A percentile compares a stretch with the other conserved stretches of the same genome.
phyloP scores from a whole-genome alignment of 164 flowering plant genomes.

The Aristolochia fimbriata region DNA sequence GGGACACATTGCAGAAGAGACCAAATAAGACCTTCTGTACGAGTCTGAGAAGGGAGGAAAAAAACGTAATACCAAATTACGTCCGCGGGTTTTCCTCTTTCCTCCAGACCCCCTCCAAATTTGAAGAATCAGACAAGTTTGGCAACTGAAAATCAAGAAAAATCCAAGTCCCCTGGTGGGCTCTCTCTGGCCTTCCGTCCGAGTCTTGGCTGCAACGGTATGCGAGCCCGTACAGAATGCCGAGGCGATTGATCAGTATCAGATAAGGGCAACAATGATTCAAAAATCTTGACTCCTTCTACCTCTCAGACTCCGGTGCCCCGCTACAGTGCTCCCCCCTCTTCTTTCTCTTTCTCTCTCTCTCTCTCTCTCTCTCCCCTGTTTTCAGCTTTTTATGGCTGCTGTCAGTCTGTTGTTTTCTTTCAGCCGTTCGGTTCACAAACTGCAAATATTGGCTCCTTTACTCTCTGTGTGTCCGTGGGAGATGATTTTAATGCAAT shows the following conservation, averaged over 20 bases:
- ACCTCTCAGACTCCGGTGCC: too few relatives aligned
- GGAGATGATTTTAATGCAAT: too few relatives aligned
- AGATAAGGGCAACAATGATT: too few relatives aligned
- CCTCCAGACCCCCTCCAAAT: not conserved
- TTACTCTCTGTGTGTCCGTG: too few relatives aligned
- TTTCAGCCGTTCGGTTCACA: too few relatives aligned
- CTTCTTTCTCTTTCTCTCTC: too few relatives aligned
- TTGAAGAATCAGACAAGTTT: constrained; percentile 5
- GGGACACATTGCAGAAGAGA: constrained; percentile 56
- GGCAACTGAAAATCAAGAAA: not conserved
- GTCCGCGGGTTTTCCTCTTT: not conserved
- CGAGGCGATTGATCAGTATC: constrained; percentile 9
- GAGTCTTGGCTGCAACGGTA: constrained; percentile 15
- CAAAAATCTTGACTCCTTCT: too few relatives aligned
- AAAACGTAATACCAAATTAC: not conserved
- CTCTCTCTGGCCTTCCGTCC: constrained; percentile 14
- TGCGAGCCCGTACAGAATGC: constrained; percentile 22
- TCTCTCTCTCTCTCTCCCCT: too few relatives aligned
- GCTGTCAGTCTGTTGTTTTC: too few relatives aligned
- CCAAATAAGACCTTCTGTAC: constrained; percentile 25
- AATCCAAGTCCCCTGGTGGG: not conserved
- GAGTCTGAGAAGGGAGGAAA: constrained; percentile 1
- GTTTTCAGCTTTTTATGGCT: too few relatives aligned
- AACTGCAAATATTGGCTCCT: too few relatives aligned
- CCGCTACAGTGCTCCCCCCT: too few relatives aligned